A percentile compares a stretch with the other conserved stretches of the same genome.
phyloP scores from a whole-genome alignment of 2,329 filamentous ascomycete genomes.

The Beauveria medogensis region DNA sequence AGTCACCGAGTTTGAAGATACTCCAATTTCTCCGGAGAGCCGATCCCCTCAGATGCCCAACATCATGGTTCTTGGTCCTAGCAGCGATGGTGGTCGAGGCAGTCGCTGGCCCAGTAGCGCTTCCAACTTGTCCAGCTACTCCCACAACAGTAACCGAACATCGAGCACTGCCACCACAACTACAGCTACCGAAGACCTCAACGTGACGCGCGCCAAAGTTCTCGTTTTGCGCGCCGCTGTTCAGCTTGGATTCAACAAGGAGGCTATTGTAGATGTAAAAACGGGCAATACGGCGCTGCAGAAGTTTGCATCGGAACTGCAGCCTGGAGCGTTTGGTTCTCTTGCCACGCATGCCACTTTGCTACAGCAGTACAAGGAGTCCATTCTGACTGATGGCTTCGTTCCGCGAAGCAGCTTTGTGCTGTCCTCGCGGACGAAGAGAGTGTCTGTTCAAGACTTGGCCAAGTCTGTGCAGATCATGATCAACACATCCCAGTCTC shows the following conservation, averaged over 20 bases:
- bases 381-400: slow-evolving; percentile 64
- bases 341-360: slow-evolving; percentile 62
- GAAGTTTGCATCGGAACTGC: slow-evolving; percentile 67
- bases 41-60: slow-evolving; percentile 70
- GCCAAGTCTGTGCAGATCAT: slow-evolving; percentile 73
- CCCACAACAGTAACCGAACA: slow-evolving; percentile 57
- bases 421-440: slow-evolving; percentile 44
- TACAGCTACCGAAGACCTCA: slow-evolving; percentile 62
- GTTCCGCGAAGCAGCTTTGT: slow-evolving; percentile 33
- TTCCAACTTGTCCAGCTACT: slow-evolving; percentile 72
- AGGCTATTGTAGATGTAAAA: slow-evolving; percentile 36
- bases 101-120: slow-evolving; percentile 76
- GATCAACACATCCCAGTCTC: slow-evolving; percentile 51
- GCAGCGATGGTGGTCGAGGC: slow-evolving; percentile 47
- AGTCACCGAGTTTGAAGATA: slow-evolving; percentile 92
- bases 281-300: slow-evolving; percentile 51
- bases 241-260: slow-evolving; percentile 70
- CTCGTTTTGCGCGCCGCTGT: slow-evolving; percentile 79
- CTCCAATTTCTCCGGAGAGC: slow-evolving; percentile 72
- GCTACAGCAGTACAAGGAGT: slow-evolving; percentile 70
- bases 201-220: slow-evolving; percentile 68
- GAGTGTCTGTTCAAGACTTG: slow-evolving; percentile 64
- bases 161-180: slow-evolving; percentile 67
- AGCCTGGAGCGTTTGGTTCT: slow-evolving; percentile 70
- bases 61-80: slow-evolving; percentile 76